phyloP scores from a whole-genome alignment of 2,329 filamentous ascomycete genomes.

The Zasmidium angulare region DNA sequence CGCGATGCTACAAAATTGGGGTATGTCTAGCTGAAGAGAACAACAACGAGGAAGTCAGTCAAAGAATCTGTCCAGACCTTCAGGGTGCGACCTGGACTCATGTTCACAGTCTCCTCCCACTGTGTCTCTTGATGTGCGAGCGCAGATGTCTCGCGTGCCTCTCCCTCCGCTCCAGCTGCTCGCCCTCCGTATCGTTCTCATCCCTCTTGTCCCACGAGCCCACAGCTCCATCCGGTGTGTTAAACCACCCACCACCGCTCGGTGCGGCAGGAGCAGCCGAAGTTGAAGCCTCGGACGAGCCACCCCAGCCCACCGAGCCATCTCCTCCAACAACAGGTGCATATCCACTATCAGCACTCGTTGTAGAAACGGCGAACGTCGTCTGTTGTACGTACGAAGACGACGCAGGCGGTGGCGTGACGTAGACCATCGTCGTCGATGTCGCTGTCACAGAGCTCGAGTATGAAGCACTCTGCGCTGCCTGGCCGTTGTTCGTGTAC shows the following conservation, averaged over 20 bases:
- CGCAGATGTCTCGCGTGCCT: conserved; percentile 24
- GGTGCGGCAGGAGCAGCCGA: conserved; percentile 2
- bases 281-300: neutral
- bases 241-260: conserved; percentile 10
- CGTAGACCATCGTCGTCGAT: conserved; percentile 3
- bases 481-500: conserved; percentile 29
- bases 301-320: conserved; percentile 5
- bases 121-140: conserved; percentile 26
- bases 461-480: neutral
- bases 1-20: too few species aligned
- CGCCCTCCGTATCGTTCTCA: too few species aligned
- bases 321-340: conserved; percentile 10
- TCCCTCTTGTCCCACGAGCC: conserved; percentile 1
- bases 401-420: neutral
- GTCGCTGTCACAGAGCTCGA: neutral
- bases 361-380: neutral
- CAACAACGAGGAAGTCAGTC: too few species aligned
- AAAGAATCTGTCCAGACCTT: too few species aligned
- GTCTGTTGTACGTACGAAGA: neutral
- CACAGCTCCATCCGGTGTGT: conserved; percentile 7
- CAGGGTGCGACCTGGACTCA: too few species aligned
- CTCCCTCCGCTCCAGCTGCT: conserved; percentile 21
- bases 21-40: too few species aligned
- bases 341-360: conserved; percentile 1
- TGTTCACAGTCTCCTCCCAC: neutral